These are phyloP conservation scores for Candida anutae DNA, from an alignment of 1,139 yeast species.

Conservation along the genomic window DNA sequence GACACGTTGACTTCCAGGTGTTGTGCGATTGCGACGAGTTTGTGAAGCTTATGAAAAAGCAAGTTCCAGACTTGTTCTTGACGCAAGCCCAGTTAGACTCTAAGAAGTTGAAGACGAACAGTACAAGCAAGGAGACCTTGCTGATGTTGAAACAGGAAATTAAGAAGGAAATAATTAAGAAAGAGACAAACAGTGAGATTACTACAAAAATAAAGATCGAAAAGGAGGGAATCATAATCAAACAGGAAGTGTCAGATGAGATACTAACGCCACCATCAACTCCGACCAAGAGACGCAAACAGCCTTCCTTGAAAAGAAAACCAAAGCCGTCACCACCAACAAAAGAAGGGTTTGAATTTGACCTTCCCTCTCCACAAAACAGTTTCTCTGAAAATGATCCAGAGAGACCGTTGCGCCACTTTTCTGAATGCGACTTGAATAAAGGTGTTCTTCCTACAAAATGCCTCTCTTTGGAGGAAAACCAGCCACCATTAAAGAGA, in stretches of 20 bases:
- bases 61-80: conserved; percentile 52
- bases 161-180: conserved; percentile 4
- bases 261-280: conserved; percentile 24
- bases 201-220: conserved; percentile 3
- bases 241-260: conserved; percentile 2
- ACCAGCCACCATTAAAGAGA: too few relatives aligned
- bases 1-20: conserved; percentile 62
- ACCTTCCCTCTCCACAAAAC: conserved; percentile 14
- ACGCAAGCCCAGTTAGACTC: conserved; percentile 46
- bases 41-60: conserved; percentile 44
- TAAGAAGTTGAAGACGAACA: conserved; percentile 25
- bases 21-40: conserved; percentile 78
- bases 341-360: conserved; percentile 4
- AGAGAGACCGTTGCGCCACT: too few relatives aligned
- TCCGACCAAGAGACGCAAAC: conserved; percentile 17
- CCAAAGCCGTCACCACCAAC: not conserved
- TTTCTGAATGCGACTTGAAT: too few relatives aligned
- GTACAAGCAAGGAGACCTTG: conserved; percentile 5
- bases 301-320: conserved; percentile 9
- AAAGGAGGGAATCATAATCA: conserved; percentile 3
- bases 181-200: conserved; percentile 2
- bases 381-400: conserved; percentile 11
- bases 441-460: too few relatives aligned
- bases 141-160: conserved; percentile 5
- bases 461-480: too few relatives aligned